A percentile compares a stretch with the other conserved stretches of the same genome.
Evolutionary conservation across 306 rosid genomes (phyloP).

Genomic region (Cicer chorassanicum): DNA sequence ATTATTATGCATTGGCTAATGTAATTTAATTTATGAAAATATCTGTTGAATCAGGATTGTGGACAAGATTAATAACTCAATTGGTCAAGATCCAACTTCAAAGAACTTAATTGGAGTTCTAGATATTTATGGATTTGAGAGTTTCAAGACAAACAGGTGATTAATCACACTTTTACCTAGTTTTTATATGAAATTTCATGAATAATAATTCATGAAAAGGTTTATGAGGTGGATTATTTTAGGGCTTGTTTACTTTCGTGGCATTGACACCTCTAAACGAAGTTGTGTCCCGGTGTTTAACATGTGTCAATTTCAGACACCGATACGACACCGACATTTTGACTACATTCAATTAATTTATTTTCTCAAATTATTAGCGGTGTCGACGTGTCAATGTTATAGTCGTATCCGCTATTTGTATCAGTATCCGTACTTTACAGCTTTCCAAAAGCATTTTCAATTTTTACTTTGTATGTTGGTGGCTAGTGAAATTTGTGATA

Average conservation of each 20-base stretch:
- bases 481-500: too few species aligned
- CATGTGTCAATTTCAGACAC: too few species aligned
- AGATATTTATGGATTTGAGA: conserved; percentile 98
- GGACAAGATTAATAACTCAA: conserved; percentile 82
- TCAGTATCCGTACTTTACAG: too few species aligned
- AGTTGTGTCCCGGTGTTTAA: too few species aligned
- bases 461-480: too few species aligned
- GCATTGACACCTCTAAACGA: too few species aligned
- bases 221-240: conserved; percentile 4
- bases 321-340: too few species aligned
- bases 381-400: too few species aligned
- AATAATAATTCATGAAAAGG: conserved; percentile 30
- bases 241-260: neutral
- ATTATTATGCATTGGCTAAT: conserved; percentile 24
- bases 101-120: conserved; percentile 87
- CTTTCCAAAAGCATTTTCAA: too few species aligned
- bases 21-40: conserved; percentile 36
- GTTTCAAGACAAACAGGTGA: conserved; percentile 99
- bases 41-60: conserved; percentile 73
- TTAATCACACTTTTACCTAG: conserved; percentile 59
- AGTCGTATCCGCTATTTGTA: too few species aligned
- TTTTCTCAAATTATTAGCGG: too few species aligned
- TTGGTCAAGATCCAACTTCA: conserved; percentile 89
- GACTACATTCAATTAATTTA: too few species aligned
- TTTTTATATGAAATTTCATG: conserved; percentile 48